Evolutionary conservation across 495 filamentous ascomycete species (phyloP).

Genomic region (Tuber magnatum): DNA sequence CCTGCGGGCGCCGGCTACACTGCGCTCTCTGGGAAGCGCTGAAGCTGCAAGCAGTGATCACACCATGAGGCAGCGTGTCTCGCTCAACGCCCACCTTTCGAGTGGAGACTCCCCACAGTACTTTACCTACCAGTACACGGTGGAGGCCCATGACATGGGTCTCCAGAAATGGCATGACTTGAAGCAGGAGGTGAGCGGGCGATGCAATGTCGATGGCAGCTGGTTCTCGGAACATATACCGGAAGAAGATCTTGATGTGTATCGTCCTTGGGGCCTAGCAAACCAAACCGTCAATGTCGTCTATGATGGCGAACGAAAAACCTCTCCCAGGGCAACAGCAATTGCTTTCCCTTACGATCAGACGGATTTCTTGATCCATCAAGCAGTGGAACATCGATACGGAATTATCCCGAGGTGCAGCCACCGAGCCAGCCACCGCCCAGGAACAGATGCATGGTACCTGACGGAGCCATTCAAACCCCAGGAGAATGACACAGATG

Average conservation of each 20-base stretch:
- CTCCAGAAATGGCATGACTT: slow-evolving; percentile 3
- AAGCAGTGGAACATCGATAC: background rate
- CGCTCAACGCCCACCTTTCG: background rate
- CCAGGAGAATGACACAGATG: background rate
- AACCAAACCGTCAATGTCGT: background rate
- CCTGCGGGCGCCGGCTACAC: background rate
- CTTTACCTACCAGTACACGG: background rate
- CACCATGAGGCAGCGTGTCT: background rate
- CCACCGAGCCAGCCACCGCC: background rate
- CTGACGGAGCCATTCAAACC: background rate
- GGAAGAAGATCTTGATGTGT: background rate
- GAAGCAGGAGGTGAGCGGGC: background rate
- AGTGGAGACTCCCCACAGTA: background rate
- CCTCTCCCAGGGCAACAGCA: background rate
- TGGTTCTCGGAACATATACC: background rate
- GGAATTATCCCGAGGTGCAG: background rate
- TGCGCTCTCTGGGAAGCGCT: background rate
- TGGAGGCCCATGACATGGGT: background rate
- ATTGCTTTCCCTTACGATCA: background rate
- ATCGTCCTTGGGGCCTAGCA: background rate
- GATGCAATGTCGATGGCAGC: background rate
- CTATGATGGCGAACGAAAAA: slow-evolving; percentile 2
- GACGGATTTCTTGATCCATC: no score
- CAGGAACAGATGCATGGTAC: background rate
- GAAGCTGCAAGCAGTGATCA: background rate